phyloP scores from a whole-genome alignment of 2,329 filamentous ascomycete species.

The Xylaria multiplex region DNA sequence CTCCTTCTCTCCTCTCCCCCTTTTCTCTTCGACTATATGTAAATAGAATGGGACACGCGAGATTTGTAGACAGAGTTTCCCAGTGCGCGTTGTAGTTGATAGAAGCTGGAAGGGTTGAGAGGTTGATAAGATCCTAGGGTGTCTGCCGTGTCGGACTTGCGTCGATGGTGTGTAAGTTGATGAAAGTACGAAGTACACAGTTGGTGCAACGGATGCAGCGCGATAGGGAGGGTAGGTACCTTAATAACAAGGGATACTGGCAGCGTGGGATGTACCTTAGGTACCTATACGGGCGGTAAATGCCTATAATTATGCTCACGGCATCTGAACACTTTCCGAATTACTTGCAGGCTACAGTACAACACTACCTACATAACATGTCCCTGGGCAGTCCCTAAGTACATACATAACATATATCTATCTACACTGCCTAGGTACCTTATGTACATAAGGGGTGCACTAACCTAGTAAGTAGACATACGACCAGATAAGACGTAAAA shows the following conservation, averaged over 20 bases:
- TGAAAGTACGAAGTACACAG: background rate
- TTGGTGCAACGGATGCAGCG: conserved; percentile 20
- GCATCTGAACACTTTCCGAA: too few relatives aligned
- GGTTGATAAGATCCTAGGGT: conserved; percentile 8
- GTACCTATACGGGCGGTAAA: too few relatives aligned
- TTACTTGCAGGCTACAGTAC: too few relatives aligned
- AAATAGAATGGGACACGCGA: background rate
- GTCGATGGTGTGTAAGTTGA: conserved; percentile 15
- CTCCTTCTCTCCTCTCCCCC: background rate
- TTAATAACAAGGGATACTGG: background rate
- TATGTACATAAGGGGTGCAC: too few relatives aligned
- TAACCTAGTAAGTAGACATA: too few relatives aligned
- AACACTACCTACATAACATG: too few relatives aligned
- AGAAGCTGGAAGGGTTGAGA: conserved; percentile 2
- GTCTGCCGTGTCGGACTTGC: conserved; percentile 12
- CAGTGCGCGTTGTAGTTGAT: background rate
- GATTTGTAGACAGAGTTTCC: conserved; percentile 1
- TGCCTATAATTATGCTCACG: too few relatives aligned
- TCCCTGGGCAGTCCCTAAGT: too few relatives aligned
- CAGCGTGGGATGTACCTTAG: background rate
- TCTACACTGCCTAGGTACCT: too few relatives aligned
- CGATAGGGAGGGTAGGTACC: conserved; percentile 13
- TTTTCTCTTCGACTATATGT: conserved; percentile 1
- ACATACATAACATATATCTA: too few relatives aligned
- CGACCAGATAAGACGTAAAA: too few relatives aligned